Evolutionary conservation across 768 basidiomycete genomes (phyloP).

Genomic region (Russula sp.): DNA sequence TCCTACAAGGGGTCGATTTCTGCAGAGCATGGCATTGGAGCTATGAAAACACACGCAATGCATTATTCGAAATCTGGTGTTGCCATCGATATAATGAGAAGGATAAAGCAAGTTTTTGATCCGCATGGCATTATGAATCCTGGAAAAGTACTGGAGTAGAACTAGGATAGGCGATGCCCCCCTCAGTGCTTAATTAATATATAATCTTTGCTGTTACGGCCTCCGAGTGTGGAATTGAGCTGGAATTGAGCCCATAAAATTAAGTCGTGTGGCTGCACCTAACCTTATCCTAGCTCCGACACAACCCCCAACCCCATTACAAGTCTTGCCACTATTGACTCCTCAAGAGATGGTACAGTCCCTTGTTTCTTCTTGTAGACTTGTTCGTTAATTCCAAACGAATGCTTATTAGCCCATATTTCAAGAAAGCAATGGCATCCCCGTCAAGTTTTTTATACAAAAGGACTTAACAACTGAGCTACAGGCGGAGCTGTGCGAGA

Average conservation of each 20-base stretch:
- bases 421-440: constrained; percentile 61
- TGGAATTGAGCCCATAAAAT: not conserved
- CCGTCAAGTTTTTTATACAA: constrained; percentile 82
- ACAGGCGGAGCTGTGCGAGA: constrained; percentile 70
- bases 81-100: constrained; percentile 86
- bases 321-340: constrained; percentile 23
- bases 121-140: constrained; percentile 92
- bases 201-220: not conserved
- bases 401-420: constrained; percentile 56
- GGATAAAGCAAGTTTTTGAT: constrained; percentile 86
- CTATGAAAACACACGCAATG: constrained; percentile 89
- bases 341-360: constrained; percentile 24
- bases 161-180: not conserved
- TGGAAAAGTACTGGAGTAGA: constrained; percentile 62
- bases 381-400: constrained; percentile 4
- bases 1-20: constrained; percentile 87
- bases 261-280: constrained; percentile 28
- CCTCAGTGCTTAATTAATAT: not conserved
- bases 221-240: too few relatives aligned
- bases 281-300: constrained; percentile 33
- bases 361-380: constrained; percentile 1
- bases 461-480: constrained; percentile 68
- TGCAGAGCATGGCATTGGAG: constrained; percentile 96
- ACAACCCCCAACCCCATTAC: constrained; percentile 33
- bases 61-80: constrained; percentile 78